Base-by-base conservation (phyloP, 179 eudicot species). In the Monotropa hypopitys region DNA sequence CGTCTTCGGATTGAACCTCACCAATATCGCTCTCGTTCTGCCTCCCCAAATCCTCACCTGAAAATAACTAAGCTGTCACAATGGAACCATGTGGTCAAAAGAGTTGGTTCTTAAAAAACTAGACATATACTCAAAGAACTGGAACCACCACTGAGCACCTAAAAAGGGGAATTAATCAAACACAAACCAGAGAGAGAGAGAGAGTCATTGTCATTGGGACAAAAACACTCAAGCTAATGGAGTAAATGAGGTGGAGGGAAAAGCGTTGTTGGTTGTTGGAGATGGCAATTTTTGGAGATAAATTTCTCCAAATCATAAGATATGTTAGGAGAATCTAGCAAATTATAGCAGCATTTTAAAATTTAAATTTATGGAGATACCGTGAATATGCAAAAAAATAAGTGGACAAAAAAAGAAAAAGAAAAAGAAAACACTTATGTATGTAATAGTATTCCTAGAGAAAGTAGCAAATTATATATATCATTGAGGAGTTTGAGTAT, bases 1-100 rank as follows among this genome's bases (percentile, higher is more conserved):
- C 90, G 91, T 93, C 97, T 89, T 93, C 97, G 79, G 97, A 93
- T 93, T 93, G 98, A 93, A 93, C 98, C 98, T 84, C 93, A 93
- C 98, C 98, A 93, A 93, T 81, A 93, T 89, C 98, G 89, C 93
- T 86, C 80, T 82, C 87, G n/a, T n/a, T 74, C 69, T 54, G 80
- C 77, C 56, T 59, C 63, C 71, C 68, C 54, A 26, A 8, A 53
- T 50, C 28, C 72, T 50, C 43, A 20, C 63, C 5, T 49, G 3
- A 32, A 26, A 28, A 21, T 0, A 65, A 28, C 0, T 61, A 2
- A 63, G 45, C 6, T 65, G 23, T 47, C 35, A 70, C 21, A 45
- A 28, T 35, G 0, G 26, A 61, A 35, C 20, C 15, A 13, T 26
- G 35, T 16, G 42, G 42, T 46, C 16, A 23, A 70, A 30, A 11